phyloP scores from a whole-genome alignment of 2,329 filamentous ascomycete species.

The Epichloe festucae region DNA sequence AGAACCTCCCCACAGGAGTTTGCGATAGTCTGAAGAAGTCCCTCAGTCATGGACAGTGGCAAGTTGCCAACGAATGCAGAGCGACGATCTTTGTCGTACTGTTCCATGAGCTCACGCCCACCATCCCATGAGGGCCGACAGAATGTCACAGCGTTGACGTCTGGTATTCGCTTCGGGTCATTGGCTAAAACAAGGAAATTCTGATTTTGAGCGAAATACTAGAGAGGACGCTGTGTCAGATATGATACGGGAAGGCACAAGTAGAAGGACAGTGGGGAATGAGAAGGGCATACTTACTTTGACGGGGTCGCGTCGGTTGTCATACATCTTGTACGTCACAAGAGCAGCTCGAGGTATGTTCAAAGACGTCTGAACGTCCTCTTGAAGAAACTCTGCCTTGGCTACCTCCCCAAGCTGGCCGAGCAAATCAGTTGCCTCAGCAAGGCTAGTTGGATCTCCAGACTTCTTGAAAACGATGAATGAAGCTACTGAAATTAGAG shows the following conservation, averaged over 20 bases:
- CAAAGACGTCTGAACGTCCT: constrained; percentile 19
- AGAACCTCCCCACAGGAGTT: constrained; percentile 25
- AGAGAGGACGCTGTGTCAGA: not conserved
- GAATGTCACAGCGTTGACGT: not conserved
- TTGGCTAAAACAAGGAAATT: constrained; percentile 16
- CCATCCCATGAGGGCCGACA: not conserved
- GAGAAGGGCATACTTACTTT: constrained; percentile 23
- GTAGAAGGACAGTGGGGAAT: not conserved
- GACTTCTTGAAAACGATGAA: constrained; percentile 32
- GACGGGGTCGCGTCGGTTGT: constrained; percentile 35
- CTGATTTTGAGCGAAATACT: constrained; percentile 6
- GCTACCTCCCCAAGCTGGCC: constrained; percentile 30
- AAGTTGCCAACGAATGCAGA: constrained; percentile 36
- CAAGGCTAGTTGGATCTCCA: constrained; percentile 22
- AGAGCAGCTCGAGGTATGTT: constrained; percentile 27
- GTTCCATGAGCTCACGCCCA: constrained; percentile 13
- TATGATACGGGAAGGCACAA: not conserved
- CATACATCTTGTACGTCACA: constrained; percentile 38
- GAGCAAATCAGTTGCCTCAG: constrained; percentile 33
- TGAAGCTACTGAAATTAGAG: constrained; percentile 27
- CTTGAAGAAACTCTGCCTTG: constrained; percentile 24
- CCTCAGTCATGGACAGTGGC: constrained; percentile 23
- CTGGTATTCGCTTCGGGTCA: constrained; percentile 9
- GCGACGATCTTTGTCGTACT: constrained; percentile 30
- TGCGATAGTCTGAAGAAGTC: constrained; percentile 24